A percentile compares a stretch with the other conserved stretches of the same genome.
phyloP scores from a whole-genome alignment of 176 grass and related monocot genomes.

The Juncus inflexus region DNA sequence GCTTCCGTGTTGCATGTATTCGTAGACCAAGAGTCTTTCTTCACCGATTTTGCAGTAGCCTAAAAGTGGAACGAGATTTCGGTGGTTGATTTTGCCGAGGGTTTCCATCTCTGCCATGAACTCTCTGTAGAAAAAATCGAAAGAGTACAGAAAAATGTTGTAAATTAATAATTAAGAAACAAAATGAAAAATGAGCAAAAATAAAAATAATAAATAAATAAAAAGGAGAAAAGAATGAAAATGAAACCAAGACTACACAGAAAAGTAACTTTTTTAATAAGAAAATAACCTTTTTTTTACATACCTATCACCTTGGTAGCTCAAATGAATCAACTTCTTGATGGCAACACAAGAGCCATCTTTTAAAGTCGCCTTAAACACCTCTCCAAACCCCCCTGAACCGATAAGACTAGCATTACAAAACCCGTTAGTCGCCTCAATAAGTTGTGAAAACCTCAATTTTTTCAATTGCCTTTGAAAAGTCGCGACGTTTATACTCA shows the following conservation, averaged over 20 bases:
- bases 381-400: conserved; percentile 86
- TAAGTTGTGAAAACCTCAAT: conserved; percentile 91
- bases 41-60: conserved; percentile 97
- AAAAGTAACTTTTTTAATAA: too few relatives aligned
- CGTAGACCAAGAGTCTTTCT: conserved; percentile 88
- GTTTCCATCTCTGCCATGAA: conserved; percentile 99
- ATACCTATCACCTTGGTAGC: conserved; percentile 79
- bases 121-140: conserved; percentile 35
- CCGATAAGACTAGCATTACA: conserved; percentile 68
- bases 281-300: neutral
- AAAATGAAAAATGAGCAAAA: too few relatives aligned
- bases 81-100: conserved; percentile 92
- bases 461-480: conserved; percentile 84
- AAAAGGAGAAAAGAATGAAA: neutral
- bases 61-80: conserved; percentile 66
- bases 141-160: too few relatives aligned
- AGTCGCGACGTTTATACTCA: conserved; percentile 96
- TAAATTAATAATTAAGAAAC: too few relatives aligned
- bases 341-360: conserved; percentile 85
- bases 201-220: too few relatives aligned
- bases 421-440: conserved; percentile 92
- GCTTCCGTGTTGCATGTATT: conserved; percentile 91
- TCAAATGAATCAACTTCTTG: conserved; percentile 90
- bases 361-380: conserved; percentile 87
- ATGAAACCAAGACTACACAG: neutral